Evolutionary conservation across 2,329 filamentous ascomycete species (phyloP).

Genomic region (Colletotrichum lupini): DNA sequence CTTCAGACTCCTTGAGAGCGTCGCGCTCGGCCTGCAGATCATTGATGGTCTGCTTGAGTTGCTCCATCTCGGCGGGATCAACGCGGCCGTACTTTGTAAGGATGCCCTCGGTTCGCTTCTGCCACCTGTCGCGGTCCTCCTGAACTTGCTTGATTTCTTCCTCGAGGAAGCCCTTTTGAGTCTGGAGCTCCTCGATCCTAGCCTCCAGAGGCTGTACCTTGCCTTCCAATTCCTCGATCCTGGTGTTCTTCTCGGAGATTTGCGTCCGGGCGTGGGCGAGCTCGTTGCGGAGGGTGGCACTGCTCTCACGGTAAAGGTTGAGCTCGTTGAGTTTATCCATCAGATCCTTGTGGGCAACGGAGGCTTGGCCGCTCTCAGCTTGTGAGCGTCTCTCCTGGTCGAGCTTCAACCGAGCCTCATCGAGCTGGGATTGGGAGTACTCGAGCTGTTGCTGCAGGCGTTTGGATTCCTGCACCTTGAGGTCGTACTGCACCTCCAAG

Average conservation of each 20-base stretch:
- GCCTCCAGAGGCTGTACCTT: conserved; percentile 86
- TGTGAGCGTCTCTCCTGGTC: conserved; percentile 87
- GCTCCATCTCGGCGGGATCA: conserved; percentile 92
- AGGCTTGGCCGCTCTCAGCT: conserved; percentile 77
- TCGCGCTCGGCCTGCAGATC: conserved; percentile 74
- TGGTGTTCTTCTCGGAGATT: conserved; percentile 78
- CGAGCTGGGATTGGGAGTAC: conserved; percentile 86
- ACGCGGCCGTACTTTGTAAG: conserved; percentile 95
- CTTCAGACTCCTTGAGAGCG: conserved; percentile 59
- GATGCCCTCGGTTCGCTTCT: conserved; percentile 95
- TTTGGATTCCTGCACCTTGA: conserved; percentile 89
- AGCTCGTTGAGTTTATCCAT: conserved; percentile 96
- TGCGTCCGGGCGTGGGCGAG: conserved; percentile 81
- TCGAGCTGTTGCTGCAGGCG: conserved; percentile 91
- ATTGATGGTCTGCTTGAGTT: conserved; percentile 82
- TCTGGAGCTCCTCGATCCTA: conserved; percentile 84
- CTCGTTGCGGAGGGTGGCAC: conserved; percentile 88
- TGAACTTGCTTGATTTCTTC: conserved; percentile 90
- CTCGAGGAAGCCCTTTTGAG: conserved; percentile 81
- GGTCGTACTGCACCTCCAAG: conserved; percentile 92
- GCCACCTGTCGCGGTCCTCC: conserved; percentile 93
- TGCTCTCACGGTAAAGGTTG: conserved; percentile 96
- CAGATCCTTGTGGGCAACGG: conserved; percentile 86
- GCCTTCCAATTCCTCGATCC: conserved; percentile 78
- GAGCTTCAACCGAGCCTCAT: conserved; percentile 88